These are phyloP conservation scores for Tremella mesenterica DNA, from an alignment of 768 basidiomycete species.

Conservation along the genomic window DNA sequence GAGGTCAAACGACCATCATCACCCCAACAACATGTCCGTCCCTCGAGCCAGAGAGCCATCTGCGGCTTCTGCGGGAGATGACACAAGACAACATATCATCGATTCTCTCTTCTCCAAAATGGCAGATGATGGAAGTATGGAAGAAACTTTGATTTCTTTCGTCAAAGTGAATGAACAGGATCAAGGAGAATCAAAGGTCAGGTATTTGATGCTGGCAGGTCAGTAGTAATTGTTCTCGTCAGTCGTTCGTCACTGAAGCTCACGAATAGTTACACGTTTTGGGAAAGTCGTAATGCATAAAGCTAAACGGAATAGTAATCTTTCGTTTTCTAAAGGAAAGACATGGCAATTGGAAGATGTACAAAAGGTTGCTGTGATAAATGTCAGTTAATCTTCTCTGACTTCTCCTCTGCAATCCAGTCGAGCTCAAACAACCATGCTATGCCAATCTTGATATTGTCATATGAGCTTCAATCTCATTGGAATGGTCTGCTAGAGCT, in stretches of 20 bases:
- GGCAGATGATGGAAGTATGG: conserved; percentile 56
- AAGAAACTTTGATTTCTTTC: conserved; percentile 77
- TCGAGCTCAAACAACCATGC: background rate
- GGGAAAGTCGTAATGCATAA: conserved; percentile 64
- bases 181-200: conserved; percentile 56
- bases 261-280: conserved; percentile 27
- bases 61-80: conserved; percentile 10
- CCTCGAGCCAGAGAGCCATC: background rate
- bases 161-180: conserved; percentile 90
- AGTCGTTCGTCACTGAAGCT: background rate
- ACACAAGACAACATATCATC: conserved; percentile 53
- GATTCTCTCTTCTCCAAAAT: conserved; percentile 71
- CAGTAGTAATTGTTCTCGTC: conserved; percentile 45
- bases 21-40: background rate
- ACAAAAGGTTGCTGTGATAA: conserved; percentile 63
- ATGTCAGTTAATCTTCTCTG: conserved; percentile 48
- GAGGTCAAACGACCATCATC: no score
- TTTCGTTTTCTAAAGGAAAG: conserved; percentile 92
- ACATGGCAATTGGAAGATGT: conserved; percentile 84
- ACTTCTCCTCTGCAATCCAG: no score
- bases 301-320: conserved; percentile 89
- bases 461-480: no score
- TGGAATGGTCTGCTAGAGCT: background rate
- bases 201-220: conserved; percentile 87
- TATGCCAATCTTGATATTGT: no score